Evolutionary conservation across 2,329 filamentous ascomycete genomes (phyloP).

Genomic region (Ophioceras dolichostomum): DNA sequence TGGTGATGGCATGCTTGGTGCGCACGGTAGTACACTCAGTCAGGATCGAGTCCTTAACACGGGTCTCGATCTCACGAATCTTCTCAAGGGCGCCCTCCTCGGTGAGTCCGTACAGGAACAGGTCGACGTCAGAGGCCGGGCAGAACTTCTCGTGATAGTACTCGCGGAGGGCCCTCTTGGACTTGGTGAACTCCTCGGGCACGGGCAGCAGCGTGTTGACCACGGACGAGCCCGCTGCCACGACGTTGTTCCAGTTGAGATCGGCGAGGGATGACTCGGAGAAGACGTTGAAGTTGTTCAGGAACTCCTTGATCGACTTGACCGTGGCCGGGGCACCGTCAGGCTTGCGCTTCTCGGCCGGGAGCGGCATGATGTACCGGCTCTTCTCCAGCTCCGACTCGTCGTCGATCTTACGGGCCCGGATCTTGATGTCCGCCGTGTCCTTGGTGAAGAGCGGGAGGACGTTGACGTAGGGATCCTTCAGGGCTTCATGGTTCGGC

Average conservation of each 20-base stretch:
- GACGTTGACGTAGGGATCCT: conserved; percentile 48
- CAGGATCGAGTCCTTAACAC: conserved; percentile 64
- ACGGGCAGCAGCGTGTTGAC: conserved; percentile 68
- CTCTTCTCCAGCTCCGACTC: conserved; percentile 50
- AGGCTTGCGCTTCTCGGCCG: conserved; percentile 45
- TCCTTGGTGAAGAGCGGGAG: conserved; percentile 51
- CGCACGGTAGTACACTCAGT: conserved; percentile 75
- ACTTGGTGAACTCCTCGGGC: conserved; percentile 45
- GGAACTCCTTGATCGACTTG: conserved; percentile 54
- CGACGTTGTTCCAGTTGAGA: conserved; percentile 71
- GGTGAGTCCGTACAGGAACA: conserved; percentile 71
- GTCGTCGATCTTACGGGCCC: conserved; percentile 43
- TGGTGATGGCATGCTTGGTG: conserved; percentile 80
- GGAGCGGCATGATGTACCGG: conserved; percentile 58
- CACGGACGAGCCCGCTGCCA: conserved; percentile 70
- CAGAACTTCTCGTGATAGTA: conserved; percentile 77
- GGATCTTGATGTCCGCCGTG: conserved; percentile 44
- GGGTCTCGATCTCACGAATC: conserved; percentile 68
- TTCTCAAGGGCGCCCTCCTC: conserved; percentile 72
- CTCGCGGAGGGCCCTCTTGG: conserved; percentile 50
- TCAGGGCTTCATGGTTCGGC: conserved; percentile 42
- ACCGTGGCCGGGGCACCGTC: conserved; percentile 58
- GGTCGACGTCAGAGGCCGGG: conserved; percentile 75
- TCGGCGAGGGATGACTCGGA: conserved; percentile 67
- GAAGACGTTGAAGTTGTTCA: conserved; percentile 67